These are phyloP conservation scores for Tylopilus sp. DNA, from an alignment of 1,284 basidiomycete species.

Conservation along the genomic window DNA sequence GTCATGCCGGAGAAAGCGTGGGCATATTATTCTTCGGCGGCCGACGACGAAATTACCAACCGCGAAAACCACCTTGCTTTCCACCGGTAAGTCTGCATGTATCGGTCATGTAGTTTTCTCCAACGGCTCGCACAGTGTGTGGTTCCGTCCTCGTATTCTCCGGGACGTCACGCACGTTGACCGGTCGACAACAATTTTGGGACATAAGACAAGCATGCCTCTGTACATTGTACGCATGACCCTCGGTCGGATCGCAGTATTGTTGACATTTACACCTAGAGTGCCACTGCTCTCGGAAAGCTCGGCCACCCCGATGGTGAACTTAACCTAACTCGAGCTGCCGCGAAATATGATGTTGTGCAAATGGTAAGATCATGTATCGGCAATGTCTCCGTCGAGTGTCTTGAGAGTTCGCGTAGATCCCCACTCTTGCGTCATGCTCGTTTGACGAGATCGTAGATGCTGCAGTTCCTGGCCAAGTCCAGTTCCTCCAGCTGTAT, in stretches of 20 bases:
- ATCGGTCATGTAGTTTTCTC: not conserved
- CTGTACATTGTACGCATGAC: conserved; percentile 60
- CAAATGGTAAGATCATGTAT: conserved; percentile 66
- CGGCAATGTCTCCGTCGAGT: not conserved
- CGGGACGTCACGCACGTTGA: conserved; percentile 82
- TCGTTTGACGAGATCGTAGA: conserved; percentile 90
- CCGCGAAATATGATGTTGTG: conserved; percentile 74
- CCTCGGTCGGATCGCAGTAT: not conserved
- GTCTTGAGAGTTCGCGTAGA: conserved; percentile 41
- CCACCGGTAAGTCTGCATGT: conserved; percentile 53
- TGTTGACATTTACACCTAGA: conserved; percentile 37
- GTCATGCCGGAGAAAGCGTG: conserved; percentile 80
- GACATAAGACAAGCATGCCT: conserved; percentile 70
- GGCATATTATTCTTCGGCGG: conserved; percentile 87
- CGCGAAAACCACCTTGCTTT: conserved; percentile 88
- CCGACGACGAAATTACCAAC: conserved; percentile 85
- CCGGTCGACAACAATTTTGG: conserved; percentile 78
- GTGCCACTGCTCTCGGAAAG: conserved; percentile 82
- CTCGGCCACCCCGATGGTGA: conserved; percentile 94
- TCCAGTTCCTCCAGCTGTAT: conserved; percentile 76
- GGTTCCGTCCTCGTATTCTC: conserved; percentile 90
- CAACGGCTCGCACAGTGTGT: conserved; percentile 53
- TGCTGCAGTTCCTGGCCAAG: conserved; percentile 67
- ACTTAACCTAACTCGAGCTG: conserved; percentile 81
- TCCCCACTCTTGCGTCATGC: conserved; percentile 85